Evolutionary conservation across 257 asterid genomes (phyloP), one percentile per base, ranked within the genome.

Genomic region (Avicennia marina): DNA sequence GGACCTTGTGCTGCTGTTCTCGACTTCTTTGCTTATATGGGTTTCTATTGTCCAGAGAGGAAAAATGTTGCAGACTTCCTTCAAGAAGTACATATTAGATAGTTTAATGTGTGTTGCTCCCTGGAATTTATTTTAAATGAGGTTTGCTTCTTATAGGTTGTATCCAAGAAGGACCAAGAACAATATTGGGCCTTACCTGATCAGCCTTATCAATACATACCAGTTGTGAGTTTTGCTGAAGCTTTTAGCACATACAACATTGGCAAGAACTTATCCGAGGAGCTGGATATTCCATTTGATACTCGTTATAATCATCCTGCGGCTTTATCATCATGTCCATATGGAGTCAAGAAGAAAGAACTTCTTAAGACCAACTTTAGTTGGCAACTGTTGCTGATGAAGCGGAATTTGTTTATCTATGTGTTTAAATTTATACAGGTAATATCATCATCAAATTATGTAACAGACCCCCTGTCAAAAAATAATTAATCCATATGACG

Each of bases 21-120:
- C 40, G 84, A 75, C 25, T 91, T 88, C 78, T 91, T 91, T 73
- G 78, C 78, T 47, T 68, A 62, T 60, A 79, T 83, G 94, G 98
- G 96, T 48, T 91, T 91, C 47, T 64, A 58, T 11, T 88, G 98
- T 65, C 98, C 98, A 0, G 85, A 78, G 75, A 65, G 98, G 34
- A 91, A 91, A 72, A 85, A 85, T 78, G 95, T 81, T 1, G 98
- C 95, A 1, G 98, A 91, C 58, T 91, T 91, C 71, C 93, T 91
- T 78, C 98, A 91, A 76, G 98, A 91, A 71, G 98, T 91, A 79
- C 42, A 87, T 59, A 36, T 40, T 42, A 46, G 63, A 53, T 46
- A n/a, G 62, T 33, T n/a, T 59, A 51, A 49, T 43, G 32, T 60
- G 65, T 21, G 26, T 33, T 69, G 50, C 43, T 60, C 17, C 39